Evolutionary conservation across 73 alveolate genomes (phyloP), one percentile per base, ranked within the genome.

Genomic region (Chromera velia): DNA sequence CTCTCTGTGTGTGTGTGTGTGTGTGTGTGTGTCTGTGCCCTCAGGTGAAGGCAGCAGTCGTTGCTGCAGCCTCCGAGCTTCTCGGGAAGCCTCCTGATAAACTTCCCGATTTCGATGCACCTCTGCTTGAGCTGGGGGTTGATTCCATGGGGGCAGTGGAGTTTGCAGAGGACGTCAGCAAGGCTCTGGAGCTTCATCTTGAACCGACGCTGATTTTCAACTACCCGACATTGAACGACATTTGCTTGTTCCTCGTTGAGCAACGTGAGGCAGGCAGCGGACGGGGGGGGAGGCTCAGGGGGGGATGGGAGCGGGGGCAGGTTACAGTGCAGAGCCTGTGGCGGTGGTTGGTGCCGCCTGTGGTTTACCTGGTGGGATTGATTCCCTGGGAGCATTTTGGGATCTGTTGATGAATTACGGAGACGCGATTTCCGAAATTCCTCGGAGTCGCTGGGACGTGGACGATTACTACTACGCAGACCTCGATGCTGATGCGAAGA

Each of bases 391-490:
- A 40, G 4, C 55, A 4, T 40, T 40, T 13, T 40, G 55, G 55
- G 55, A 40, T 4, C 55, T 40, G 55, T 13, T 40, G 4, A 7
- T 30, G 66, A 32, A 32, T 13, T 30, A 33, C 40, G 34, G 33
- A 22, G 76, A 70, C 28, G 76, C 84, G n/a, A 77, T 77, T 30
- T 0, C 49, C 27, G 77, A 79, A 49, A 49, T 79, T 17, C 85
- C 85, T 74, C 70, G 68, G 47, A 76, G 48, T 32, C 78, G 85
- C 62, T 79, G 70, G 63, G 80, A 79, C 31, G 73, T 79, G 32
- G 85, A 79, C 72, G 80, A 79, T 73, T 48, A 47, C 74, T 79
- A 32, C 34, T 79, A 79, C 1, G 85, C 69, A 27, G 85, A 79
- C 33, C 72, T 79, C 7, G 71, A 70, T 29, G 24, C 24, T n/a